Evolutionary conservation across 352 stramenopile genomes (phyloP), one percentile per base, ranked within the genome.

Genomic region (Elongisporangium anandrum): DNA sequence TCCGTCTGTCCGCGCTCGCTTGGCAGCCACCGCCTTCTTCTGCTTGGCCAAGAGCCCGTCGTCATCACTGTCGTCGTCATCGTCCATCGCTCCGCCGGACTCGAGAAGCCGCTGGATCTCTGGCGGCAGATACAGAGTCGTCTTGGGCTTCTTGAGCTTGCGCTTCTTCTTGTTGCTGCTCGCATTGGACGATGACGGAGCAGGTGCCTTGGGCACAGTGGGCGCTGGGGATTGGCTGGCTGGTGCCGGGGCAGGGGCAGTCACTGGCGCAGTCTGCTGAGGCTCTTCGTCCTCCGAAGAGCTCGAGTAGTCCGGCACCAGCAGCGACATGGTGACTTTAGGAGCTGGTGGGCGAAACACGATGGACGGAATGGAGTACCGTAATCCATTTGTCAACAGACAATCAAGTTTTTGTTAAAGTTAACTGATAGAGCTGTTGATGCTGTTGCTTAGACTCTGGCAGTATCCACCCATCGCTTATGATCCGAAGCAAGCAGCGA

Each of bases 101-200:
- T 88, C 79, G 15, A 88, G 62, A 15, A 88, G 65, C 17, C 63
- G 66, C 64, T 87, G 76, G 52, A 88, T 88, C 59, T 81, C 69
- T 2, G 73, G 75, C 21, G 78, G 76, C 45, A 88, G 59, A 45
- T 73, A 77, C 34, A 87, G 62, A 20, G 64, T 67, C 26, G 68
- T 83, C 59, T 85, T 88, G n/a, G 56, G 48, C 52, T 78, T 83
- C n/a, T 65, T 71, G 51, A 57, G 64, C 23, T 60, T 68, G 64
- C 70, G 66, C 50, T 60, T 73, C 50, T 60, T 73, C 39, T 61
- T 77, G 19, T 66, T 71, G 39, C 68, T 75, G 53, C 61, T 69
- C 17, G 29, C 10, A 49, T 79, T 68, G 1, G 19, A 29, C 20
- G 56, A 22, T 13, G 50, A 26, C 8, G 66, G 64, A 2, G 41